These are phyloP conservation scores for Tulasnella sp. DNA, from an alignment of 768 basidiomycete species.

Conservation along the genomic window DNA sequence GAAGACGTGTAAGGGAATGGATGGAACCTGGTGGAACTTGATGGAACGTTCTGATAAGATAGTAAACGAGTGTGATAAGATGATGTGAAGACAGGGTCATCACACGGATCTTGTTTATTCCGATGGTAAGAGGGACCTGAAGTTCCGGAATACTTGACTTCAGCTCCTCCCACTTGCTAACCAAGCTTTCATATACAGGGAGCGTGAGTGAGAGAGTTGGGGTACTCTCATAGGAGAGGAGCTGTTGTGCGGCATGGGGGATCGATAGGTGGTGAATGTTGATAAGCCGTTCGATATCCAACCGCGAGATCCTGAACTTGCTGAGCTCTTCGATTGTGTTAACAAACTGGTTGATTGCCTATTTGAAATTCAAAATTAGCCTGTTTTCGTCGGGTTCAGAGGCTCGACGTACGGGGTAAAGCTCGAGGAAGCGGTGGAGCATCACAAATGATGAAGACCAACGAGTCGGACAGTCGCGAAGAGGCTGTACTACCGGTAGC, in stretches of 20 bases:
- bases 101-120: background rate
- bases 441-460: conserved; percentile 3
- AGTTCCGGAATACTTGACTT: background rate
- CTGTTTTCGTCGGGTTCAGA: background rate
- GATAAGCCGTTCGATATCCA: background rate
- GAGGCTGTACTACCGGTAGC: background rate
- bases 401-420: background rate
- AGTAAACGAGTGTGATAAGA: too few relatives aligned
- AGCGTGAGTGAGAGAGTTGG: conserved; percentile 5
- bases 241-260: background rate
- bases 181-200: background rate
- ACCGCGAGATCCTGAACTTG: background rate
- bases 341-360: background rate
- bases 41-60: too few relatives aligned
- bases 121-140: background rate
- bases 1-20: too few relatives aligned
- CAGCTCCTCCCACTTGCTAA: background rate
- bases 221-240: background rate
- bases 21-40: too few relatives aligned
- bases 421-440: background rate
- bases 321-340: background rate
- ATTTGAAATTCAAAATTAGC: background rate
- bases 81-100: too few relatives aligned
- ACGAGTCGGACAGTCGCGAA: background rate
- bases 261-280: background rate